A percentile compares a stretch with the other conserved stretches of the same genome.
Evolutionary conservation across 1,284 basidiomycete species (phyloP).

Genomic region (Rhodotorula glutinis): DNA sequence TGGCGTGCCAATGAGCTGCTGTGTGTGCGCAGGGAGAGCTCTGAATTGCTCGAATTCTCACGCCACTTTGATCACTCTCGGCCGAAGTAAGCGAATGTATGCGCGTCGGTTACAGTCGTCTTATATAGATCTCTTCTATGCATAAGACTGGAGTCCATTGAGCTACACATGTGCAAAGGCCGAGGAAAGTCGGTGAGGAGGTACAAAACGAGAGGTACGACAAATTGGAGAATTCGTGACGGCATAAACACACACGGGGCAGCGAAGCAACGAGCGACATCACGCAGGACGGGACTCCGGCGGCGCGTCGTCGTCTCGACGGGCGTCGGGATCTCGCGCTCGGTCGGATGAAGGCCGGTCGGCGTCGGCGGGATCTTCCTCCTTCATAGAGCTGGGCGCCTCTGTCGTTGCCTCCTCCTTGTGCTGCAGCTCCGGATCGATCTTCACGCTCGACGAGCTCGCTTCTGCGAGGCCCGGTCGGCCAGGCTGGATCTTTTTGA

Average conservation of each 20-base stretch:
- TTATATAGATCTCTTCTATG: too few species aligned
- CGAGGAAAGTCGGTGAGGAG: background rate
- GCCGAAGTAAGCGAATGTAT: background rate
- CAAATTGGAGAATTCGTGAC: background rate
- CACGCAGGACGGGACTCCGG: background rate
- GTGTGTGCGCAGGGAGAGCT: too few species aligned
- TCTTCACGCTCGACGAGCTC: constrained; percentile 5
- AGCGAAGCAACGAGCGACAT: background rate
- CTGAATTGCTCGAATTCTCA: too few species aligned
- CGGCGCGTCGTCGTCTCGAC: background rate
- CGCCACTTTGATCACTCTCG: too few species aligned
- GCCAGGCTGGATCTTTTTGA: background rate
- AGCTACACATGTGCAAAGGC: background rate
- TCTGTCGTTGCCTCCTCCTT: background rate
- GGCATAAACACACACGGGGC: too few species aligned
- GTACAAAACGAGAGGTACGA: too few species aligned
- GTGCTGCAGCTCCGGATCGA: background rate
- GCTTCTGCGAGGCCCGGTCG: background rate
- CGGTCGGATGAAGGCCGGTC: too few species aligned
- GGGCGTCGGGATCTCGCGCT: background rate
- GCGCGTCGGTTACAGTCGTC: too few species aligned
- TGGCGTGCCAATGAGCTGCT: too few species aligned
- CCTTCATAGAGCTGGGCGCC: too few species aligned
- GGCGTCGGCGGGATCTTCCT: background rate
- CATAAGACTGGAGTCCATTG: background rate